phyloP scores from a whole-genome alignment of 2,329 filamentous ascomycete genomes.

The Hymenotorrendiella dingleyae region DNA sequence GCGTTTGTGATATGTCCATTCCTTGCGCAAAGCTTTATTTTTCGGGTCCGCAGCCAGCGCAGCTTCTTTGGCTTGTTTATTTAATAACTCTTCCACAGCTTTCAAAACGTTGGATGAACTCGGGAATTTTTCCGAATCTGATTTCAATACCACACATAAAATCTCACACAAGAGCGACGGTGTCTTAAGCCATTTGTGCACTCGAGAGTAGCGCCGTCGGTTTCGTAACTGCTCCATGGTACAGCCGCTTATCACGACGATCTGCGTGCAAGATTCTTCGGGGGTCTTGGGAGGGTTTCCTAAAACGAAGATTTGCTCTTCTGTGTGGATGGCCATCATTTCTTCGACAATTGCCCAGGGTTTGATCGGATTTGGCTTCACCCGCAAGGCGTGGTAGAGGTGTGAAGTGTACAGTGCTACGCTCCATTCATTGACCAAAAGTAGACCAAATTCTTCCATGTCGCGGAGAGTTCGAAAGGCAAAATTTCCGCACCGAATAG shows the following conservation, averaged over 20 bases:
- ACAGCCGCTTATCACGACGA: conserved; percentile 4
- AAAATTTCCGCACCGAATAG: conserved; percentile 9
- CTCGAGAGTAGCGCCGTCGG: neutral
- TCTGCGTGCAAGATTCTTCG: conserved; percentile 5
- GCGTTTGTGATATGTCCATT: conserved; percentile 1
- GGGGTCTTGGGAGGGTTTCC: conserved; percentile 2
- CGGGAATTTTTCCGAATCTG: too few relatives aligned
- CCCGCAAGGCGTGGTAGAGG: conserved; percentile 1
- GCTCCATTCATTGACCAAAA: conserved; percentile 1
- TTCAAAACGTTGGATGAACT: too few relatives aligned
- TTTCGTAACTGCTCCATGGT: conserved; percentile 3
- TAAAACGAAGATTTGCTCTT: conserved; percentile 7
- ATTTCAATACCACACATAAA: conserved; percentile 8
- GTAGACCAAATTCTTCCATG: neutral
- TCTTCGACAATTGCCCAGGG: conserved; percentile 12
- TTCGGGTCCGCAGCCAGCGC: neutral
- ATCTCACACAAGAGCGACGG: neutral
- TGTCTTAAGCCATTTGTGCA: conserved; percentile 8
- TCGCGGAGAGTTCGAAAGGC: conserved; percentile 4
- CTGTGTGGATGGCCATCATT: conserved; percentile 3
- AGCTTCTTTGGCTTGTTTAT: conserved; percentile 6
- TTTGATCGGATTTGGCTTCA: neutral
- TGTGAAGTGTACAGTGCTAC: too few relatives aligned
- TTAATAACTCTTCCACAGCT: conserved; percentile 10
- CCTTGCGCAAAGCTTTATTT: neutral